Base-by-base conservation (phyloP, 23 red algal species). In the Gracilaria gracilis region DNA sequence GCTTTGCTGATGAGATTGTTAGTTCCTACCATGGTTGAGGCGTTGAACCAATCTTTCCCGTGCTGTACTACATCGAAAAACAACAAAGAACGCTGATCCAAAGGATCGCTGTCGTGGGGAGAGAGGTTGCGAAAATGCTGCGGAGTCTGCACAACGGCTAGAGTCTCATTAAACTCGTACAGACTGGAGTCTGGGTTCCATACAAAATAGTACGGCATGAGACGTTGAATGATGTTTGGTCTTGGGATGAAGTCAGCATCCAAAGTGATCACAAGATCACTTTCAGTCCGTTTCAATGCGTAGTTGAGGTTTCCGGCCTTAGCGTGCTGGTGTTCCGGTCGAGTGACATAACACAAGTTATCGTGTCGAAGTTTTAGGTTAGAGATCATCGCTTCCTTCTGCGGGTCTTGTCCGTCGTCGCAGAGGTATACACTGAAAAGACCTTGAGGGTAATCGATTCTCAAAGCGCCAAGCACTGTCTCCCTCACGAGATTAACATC, bases 11-110 rank as follows among this genome's bases (percentile, higher is more conserved):
- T 44, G 0, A 92, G 77, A 37, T 92, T 92, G 36, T 75, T 83
- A 29, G 88, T 92, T 31, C 79, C 88, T 1, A 92, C 55, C 59
- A 92, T 69, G 23, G 88, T 57, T 5, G 88, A 58, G 0, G 77
- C 76, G 50, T 92, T 92, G 77, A 92, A 83, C 76, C 79, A 92
- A 46, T 92, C 88, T 77, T 92, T 92, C 1, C 76, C 88, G 23
- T 61, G 49, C 19, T 82, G 76, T 11, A 83, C 61, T 3, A 75
- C 39, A 4, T 92, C 57, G 29, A 75, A 72, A 40, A 92, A 92
- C 20, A 92, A 69, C 5, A 66, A 66, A 31, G 65, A 35, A 0
- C 88, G 76, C 47, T 92, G 88, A 35, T 92, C 88, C 1, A 76
- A 31, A 15, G 53, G 34, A 62, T 92, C 88, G 14, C 31, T 50